Base-by-base conservation (phyloP, 495 filamentous ascomycete species). In the Penicillium desertorum region DNA sequence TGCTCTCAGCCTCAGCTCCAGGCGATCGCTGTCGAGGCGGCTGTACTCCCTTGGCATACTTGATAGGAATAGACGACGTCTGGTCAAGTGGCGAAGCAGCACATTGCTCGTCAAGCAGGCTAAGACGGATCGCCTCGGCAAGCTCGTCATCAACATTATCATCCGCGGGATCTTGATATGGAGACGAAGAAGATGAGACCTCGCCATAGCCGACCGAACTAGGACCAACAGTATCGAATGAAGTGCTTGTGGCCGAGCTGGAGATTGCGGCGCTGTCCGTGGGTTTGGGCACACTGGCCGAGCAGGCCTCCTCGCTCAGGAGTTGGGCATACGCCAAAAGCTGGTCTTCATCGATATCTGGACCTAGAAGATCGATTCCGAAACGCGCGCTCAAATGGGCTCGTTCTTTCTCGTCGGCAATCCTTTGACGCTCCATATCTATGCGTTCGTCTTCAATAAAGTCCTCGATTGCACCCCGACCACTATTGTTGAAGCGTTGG, bases 291-390 rank as follows among this genome's bases (percentile, higher is more conserved):
- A 85, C 81, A 22, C 90, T 86, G 20, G 72, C 76, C 52, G 78
- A 73, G 49, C 86, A 86, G 0, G 85, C 73, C 70, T 98, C 95
- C 62, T 93, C 82, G 46, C 90, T 96, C 19, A 98, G 73, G 77
- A 98, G 83, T 51, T 87, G 85, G 2, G 93, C 94, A 70, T 98
- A 98, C 12, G 85, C 88, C 30, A 98, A 60, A 41, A 93, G 83
- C 64, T 98, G 91, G 58, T 97, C 92, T 65, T 97, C 92, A 50
- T 77, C 91, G 17, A 92, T 76, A 45, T 81, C 84, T 1, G 78
- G 76, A 12, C 88, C 91, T 10, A 88, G 82, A 4, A 94, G 69
- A 54, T 92, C 91, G 14, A 91, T 78, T 9, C 90, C 91, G 61
- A 97, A 95, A 36, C 95, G 83, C 23, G 83, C 84, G 16, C 84